A percentile compares a stretch with the other conserved stretches of the same genome.
Conservation (phyloP, 306 rosid genomes). For the Lathyrus oleraceus region DNA sequence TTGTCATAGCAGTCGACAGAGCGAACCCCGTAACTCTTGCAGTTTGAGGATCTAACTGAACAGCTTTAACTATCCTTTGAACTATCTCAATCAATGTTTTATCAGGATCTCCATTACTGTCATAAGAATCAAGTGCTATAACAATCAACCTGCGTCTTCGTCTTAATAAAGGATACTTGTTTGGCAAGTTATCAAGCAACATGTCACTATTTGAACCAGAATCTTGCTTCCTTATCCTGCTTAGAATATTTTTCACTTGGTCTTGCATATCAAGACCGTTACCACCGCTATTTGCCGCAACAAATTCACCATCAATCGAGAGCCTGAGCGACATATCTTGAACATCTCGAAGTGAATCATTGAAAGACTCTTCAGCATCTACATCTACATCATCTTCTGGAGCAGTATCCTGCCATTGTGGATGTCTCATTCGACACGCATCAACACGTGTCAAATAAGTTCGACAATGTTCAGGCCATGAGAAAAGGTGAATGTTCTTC, state of each 20-base stretch:
- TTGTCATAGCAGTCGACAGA: conserved; percentile 39
- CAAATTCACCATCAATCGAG: conserved; percentile 39
- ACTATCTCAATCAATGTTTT: conserved; percentile 26
- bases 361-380: conserved; percentile 32
- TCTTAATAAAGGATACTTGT: conserved; percentile 34
- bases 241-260: conserved; percentile 37
- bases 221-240: conserved; percentile 35
- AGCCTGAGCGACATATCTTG: conserved; percentile 47
- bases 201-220: conserved; percentile 36
- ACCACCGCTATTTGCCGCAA: not conserved
- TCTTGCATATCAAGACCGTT: conserved; percentile 29
- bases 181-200: conserved; percentile 26
- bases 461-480: conserved; percentile 44
- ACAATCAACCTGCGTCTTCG: conserved; percentile 36
- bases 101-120: conserved; percentile 33
- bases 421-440: conserved; percentile 43
- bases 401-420: conserved; percentile 39
- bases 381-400: conserved; percentile 22
- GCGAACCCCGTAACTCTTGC: conserved; percentile 41
- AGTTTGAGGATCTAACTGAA: conserved; percentile 39
- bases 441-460: conserved; percentile 41
- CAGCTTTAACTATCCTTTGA: conserved; percentile 36
- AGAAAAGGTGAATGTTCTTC: conserved; percentile 49
- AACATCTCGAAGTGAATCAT: conserved; percentile 42
- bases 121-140: conserved; percentile 41